Evolutionary conservation across 2,329 filamentous ascomycete species (phyloP).

Genomic region (Rutstroemia sydowiana): DNA sequence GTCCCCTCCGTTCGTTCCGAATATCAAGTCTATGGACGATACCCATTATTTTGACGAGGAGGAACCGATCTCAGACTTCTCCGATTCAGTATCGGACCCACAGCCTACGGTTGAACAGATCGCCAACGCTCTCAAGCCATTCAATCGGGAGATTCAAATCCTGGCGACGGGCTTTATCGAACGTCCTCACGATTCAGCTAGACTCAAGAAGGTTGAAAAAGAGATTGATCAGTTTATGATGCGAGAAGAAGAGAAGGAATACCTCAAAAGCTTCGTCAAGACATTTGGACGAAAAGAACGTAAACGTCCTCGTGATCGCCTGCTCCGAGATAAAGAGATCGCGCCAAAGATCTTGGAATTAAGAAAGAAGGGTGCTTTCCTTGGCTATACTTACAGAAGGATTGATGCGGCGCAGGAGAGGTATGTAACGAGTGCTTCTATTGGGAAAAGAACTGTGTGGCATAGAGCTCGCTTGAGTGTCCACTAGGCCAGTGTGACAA

Average conservation of each 20-base stretch:
- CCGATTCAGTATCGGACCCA: slow-evolving; percentile 34
- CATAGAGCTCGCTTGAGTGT: slow-evolving; percentile 28
- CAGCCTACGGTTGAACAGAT: slow-evolving; percentile 23
- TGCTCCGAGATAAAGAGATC: slow-evolving; percentile 66
- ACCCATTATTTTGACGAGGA: slow-evolving; percentile 90
- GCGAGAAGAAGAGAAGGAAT: slow-evolving; percentile 29
- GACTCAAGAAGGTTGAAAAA: slow-evolving; percentile 26
- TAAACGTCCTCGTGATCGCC: slow-evolving; percentile 75
- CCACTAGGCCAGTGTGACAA: slow-evolving; percentile 12
- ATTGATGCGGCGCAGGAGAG: slow-evolving; percentile 25
- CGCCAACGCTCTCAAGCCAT: slow-evolving; percentile 26
- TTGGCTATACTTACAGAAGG: slow-evolving; percentile 80
- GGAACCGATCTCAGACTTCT: slow-evolving; percentile 59
- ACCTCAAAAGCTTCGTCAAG: slow-evolving; percentile 29
- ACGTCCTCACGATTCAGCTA: slow-evolving; percentile 26
- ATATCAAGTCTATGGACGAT: slow-evolving; percentile 59
- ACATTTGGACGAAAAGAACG: slow-evolving; percentile 48
- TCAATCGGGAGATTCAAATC: slow-evolving; percentile 30
- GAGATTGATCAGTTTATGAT: slow-evolving; percentile 29
- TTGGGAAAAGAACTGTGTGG: slow-evolving; percentile 21
- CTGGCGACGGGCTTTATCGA: slow-evolving; percentile 27
- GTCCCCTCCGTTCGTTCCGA: slow-evolving; percentile 72
- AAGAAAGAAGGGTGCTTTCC: slow-evolving; percentile 74
- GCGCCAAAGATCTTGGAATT: slow-evolving; percentile 66
- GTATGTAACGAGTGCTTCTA: slow-evolving; percentile 3